phyloP scores from a whole-genome alignment of 371 early-diverging fungal genomes.

The Choanephora cucurbitarum region DNA sequence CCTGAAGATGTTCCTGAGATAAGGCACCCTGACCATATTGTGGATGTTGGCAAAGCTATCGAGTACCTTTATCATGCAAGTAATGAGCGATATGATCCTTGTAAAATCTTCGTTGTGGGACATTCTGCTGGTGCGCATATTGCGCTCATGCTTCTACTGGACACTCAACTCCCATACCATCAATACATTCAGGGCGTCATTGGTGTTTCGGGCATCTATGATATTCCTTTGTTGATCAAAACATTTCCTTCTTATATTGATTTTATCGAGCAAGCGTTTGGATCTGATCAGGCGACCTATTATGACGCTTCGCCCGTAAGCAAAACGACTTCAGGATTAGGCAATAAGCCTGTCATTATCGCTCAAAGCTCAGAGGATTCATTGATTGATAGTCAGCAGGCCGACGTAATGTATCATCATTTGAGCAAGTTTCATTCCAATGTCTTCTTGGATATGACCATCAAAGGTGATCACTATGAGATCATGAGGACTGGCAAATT shows the following conservation, averaged over 20 bases:
- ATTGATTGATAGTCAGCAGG: conserved; percentile 62
- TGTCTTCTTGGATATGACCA: conserved; percentile 43
- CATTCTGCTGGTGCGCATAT: conserved; percentile 89
- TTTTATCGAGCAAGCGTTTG: conserved; percentile 74
- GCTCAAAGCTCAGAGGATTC: conserved; percentile 72
- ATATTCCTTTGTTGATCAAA: conserved; percentile 62
- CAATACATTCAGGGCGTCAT: conserved; percentile 45
- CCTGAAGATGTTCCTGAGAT: conserved; percentile 19
- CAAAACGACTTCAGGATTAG: conserved; percentile 5
- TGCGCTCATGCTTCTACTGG: conserved; percentile 58
- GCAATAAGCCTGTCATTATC: conserved; percentile 54
- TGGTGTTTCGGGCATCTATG: conserved; percentile 83
- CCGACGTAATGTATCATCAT: conserved; percentile 54
- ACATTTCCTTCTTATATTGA: conserved; percentile 69
- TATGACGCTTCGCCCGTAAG: conserved; percentile 52
- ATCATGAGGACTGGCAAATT: conserved; percentile 44
- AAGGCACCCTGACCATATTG: conserved; percentile 62
- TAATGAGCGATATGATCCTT: conserved; percentile 33
- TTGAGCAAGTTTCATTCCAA: conserved; percentile 30
- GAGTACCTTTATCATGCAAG: conserved; percentile 38
- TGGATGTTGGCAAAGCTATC: conserved; percentile 58
- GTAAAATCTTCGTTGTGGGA: conserved; percentile 64
- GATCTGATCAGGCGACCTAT: conserved; percentile 24
- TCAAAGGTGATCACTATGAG: conserved; percentile 61
- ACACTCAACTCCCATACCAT: conserved; percentile 30